Base-by-base conservation (phyloP, 352 stramenopile species). In the Pythium phragmitis region DNA sequence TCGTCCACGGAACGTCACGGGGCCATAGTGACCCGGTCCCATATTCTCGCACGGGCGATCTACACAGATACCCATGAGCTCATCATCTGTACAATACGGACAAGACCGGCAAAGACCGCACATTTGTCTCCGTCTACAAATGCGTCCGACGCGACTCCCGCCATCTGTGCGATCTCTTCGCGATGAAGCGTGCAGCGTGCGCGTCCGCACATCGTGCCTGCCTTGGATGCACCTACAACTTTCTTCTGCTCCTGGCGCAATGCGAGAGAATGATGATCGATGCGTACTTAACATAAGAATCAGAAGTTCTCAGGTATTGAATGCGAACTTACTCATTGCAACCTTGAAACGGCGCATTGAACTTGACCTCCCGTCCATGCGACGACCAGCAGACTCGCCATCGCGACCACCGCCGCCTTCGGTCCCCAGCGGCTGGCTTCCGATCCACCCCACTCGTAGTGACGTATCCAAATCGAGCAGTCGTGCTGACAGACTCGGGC, bases 61-160 rank as follows among this genome's bases (percentile, higher is more conserved):
- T 94, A 48, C 26, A 37, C 43, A 45, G 17, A n/a, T 34, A 11
- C 26, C 26, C 26, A 30, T 30, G 26, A 30, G 26, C 34, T 13
- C 34, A 23, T n/a, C 53, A 66, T 54, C 33, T 16, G 43, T 34
- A 8, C 23, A 17, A 11, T 36, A 39, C 12, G 23, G 12, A 21
- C 41, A 30, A 17, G 21, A 42, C 5, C 4, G 17, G 26, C 14
- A 11, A 6, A 26, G 30, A 4, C 13, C 68, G 37, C 62, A 92
- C 86, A 95, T 64, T 92, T 91, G n/a, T 91, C 77, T 17, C 75
- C 77, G 54, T 92, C 74, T 0, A 83, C 49, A 65, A 92, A 93
- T 13, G 80, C 67, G 1, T 82, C 72, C 1, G 57, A 39, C 2
- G 65, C 13, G 16, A 92, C 80, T 4, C 75, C 77, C 5, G 79